Evolutionary conservation across 208 protist species (phyloP).

Genomic region (Angomonas ambiguus): DNA sequence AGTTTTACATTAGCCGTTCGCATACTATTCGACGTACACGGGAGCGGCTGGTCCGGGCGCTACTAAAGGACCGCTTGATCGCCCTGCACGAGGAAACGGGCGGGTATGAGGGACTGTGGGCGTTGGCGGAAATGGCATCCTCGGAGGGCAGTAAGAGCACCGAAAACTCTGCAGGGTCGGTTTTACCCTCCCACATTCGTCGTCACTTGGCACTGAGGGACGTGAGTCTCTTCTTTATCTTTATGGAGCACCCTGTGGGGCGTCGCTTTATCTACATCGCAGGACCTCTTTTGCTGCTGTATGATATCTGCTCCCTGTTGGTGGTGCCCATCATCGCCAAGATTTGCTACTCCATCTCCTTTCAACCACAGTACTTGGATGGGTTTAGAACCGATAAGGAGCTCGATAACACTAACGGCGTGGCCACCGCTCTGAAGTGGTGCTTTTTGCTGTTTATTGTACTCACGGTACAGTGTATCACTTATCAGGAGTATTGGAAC

Average conservation of each 20-base stretch:
- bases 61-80: slow-evolving; percentile 43
- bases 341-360: slow-evolving; percentile 17
- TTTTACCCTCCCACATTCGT: slow-evolving; percentile 36
- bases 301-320: slow-evolving; percentile 30
- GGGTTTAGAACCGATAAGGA: slow-evolving; percentile 16
- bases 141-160: slow-evolving; percentile 25
- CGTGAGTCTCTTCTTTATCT: slow-evolving; percentile 51
- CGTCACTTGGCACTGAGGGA: slow-evolving; percentile 33
- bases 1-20: slow-evolving; percentile 41
- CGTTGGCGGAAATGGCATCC: slow-evolving; percentile 27
- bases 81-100: slow-evolving; percentile 25
- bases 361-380: slow-evolving; percentile 10
- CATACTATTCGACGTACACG: slow-evolving; percentile 34
- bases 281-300: slow-evolving; percentile 41
- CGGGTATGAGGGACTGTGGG: slow-evolving; percentile 22
- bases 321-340: slow-evolving; percentile 28
- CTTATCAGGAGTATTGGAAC: slow-evolving; percentile 41
- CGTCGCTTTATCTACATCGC: slow-evolving; percentile 45
- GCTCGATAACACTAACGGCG: slow-evolving; percentile 18
- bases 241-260: slow-evolving; percentile 53
- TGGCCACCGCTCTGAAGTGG: slow-evolving; percentile 13
- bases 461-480: slow-evolving; percentile 37
- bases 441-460: slow-evolving; percentile 29
- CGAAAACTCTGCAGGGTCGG: slow-evolving; percentile 27
- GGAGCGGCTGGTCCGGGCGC: slow-evolving; percentile 31